Evolutionary conservation across 257 asterid species (phyloP).

Genomic region (Solanum paucissectum): DNA sequence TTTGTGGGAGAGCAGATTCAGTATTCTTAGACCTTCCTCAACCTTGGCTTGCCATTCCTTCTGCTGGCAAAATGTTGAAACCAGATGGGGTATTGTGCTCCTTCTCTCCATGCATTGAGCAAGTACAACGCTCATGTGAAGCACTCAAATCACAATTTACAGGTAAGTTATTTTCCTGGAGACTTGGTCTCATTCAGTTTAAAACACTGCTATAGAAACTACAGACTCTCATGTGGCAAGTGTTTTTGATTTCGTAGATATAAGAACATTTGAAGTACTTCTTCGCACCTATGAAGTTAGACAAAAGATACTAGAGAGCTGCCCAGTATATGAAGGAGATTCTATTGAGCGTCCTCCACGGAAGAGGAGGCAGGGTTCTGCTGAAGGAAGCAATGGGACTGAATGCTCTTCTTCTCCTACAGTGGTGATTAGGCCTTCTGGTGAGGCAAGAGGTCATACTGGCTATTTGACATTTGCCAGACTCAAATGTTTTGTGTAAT

Average conservation of each 20-base stretch:
- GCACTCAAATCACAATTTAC: slow-evolving; percentile 55
- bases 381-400: slow-evolving; percentile 21
- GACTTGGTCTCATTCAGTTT: neutral
- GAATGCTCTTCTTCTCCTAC: slow-evolving; percentile 34
- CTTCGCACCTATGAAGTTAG: slow-evolving; percentile 71
- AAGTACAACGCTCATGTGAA: slow-evolving; percentile 85
- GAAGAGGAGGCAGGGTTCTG: slow-evolving; percentile 62
- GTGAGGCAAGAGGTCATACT: slow-evolving; percentile 87
- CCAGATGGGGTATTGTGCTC: slow-evolving; percentile 89
- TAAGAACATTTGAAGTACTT: slow-evolving; percentile 85
- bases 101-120: slow-evolving; percentile 95
- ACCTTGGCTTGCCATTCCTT: slow-evolving; percentile 93
- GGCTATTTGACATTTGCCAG: slow-evolving; percentile 94
- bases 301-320: slow-evolving; percentile 46
- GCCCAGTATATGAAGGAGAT: slow-evolving; percentile 41
- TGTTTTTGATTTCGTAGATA: slow-evolving; percentile 34
- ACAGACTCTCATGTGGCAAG: neutral
- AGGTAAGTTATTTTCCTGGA: slow-evolving; percentile 23
- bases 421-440: slow-evolving; percentile 49
- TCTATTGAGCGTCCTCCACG: slow-evolving; percentile 23
- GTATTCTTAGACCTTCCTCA: slow-evolving; percentile 94
- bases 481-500: slow-evolving; percentile 38
- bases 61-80: slow-evolving; percentile 87
- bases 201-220: neutral
- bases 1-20: slow-evolving; percentile 57